These are phyloP conservation scores for Sporothrix brasiliensis DNA, from an alignment of 2,329 filamentous ascomycete species.

Conservation along the genomic window DNA sequence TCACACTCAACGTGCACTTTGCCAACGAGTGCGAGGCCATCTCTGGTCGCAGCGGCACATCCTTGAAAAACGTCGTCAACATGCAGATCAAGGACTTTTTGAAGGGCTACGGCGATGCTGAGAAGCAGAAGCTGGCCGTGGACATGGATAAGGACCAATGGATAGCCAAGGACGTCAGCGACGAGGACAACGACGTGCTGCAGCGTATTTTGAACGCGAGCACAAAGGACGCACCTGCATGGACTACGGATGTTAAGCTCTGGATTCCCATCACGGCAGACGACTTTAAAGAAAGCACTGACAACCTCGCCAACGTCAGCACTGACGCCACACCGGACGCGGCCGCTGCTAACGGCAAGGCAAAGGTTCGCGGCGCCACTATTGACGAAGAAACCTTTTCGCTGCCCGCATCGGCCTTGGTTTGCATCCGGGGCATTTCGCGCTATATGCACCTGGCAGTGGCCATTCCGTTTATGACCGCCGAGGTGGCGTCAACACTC, in stretches of 20 bases:
- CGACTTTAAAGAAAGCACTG: conserved; percentile 43
- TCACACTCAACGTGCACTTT: conserved; percentile 79
- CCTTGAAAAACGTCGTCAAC: conserved; percentile 78
- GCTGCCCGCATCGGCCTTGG: conserved; percentile 78
- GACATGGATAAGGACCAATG: conserved; percentile 81
- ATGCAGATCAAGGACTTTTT: conserved; percentile 81
- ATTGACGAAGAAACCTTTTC: conserved; percentile 86
- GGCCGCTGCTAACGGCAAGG: conserved; percentile 50
- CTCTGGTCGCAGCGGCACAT: conserved; percentile 74
- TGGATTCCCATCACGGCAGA: conserved; percentile 55
- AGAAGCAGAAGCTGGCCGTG: conserved; percentile 73
- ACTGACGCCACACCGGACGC: background rate
- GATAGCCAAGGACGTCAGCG: conserved; percentile 74
- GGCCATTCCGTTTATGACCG: conserved; percentile 84
- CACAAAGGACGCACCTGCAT: conserved; percentile 68
- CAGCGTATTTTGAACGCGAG: conserved; percentile 68
- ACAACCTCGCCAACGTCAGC: conserved; percentile 37
- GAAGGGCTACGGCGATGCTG: conserved; percentile 67
- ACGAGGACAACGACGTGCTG: conserved; percentile 63
- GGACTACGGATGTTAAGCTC: conserved; percentile 64
- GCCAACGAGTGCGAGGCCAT: conserved; percentile 85
- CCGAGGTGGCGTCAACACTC: conserved; percentile 76
- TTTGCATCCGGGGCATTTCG: conserved; percentile 79
- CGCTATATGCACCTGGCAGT: conserved; percentile 81
- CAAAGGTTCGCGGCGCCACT: conserved; percentile 69